Base-by-base conservation (phyloP, 139 green algal genomes). In the Desmodesmus armatus region DNA sequence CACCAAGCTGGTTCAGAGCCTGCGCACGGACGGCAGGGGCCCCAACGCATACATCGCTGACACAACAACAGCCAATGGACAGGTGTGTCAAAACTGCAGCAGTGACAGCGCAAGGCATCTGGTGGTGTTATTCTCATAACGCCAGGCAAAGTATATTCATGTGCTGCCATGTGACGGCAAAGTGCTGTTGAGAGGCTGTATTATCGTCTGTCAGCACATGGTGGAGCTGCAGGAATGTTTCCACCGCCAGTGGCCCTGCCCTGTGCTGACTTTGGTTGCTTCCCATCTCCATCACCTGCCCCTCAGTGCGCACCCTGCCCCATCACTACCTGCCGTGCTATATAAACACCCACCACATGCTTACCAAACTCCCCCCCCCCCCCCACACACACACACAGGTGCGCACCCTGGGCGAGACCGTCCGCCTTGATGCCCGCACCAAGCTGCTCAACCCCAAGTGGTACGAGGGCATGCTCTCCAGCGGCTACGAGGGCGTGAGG, bases 371-470 rank as follows among this genome's bases (percentile, higher is more conserved):
- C n/a, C n/a, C n/a, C n/a, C n/a, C n/a, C n/a, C 37, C 44, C 62
- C 33, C 17, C 11, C n/a, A n/a, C n/a, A n/a, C n/a, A n/a, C n/a
- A n/a, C n/a, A n/a, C 72, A 60, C 90, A 96, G 91, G 97, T 99
- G 43, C 94, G 97, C 37, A 96, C 95, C 5, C 93, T 99, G 84
- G 88, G 89, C 27, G 96, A 99, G 93, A 99, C 96, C 0, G 96
- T 99, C 60, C 94, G 97, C 72, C 92, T 99, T 74, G 97, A 99
- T 85, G 95, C 97, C 0, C 95, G 97, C 88, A 99, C 97, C 62
- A 99, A 99, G 96, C 95, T 99, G 91, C 94, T 99, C 40, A 99
- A 99, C 94, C 97, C 97, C 86, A 99, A 99, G 95, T 99, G 97
- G 97, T 99, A 99, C 81, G 97, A 99, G 93, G 97, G 95, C 90